Base-by-base conservation (phyloP, 2,329 filamentous ascomycete genomes). In the Colletotrichum tofieldiae region DNA sequence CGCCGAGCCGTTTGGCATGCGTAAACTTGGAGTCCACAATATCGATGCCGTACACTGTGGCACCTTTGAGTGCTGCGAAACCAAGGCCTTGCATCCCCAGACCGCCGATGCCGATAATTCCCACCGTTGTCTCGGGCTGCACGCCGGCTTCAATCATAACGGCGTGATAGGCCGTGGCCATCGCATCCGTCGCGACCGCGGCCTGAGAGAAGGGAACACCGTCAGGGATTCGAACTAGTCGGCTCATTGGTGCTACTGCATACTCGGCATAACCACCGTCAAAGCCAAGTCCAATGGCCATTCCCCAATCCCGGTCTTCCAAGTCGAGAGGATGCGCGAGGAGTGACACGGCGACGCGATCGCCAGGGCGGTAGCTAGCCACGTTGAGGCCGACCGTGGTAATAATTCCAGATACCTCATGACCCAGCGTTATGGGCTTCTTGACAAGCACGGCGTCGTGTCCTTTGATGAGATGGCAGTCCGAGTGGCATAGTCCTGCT, bases 101-200 rank as follows among this genome's bases (percentile, higher is more conserved):
- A 1, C 83, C 83, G 5, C 82, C 83, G 0, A 84, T 79, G 0
- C 83, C 83, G 65, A 82, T 83, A 11, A 84, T 75, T 29, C 81
- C 82, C 16, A 84, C 77, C 1, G 79, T 82, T 66, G 83, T 79
- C 1, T 77, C 61, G 1, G 75, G 65, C 39, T 79, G 77, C 35
- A 82, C 79, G 52, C 81, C 78, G 1, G 77, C 83, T 4, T 80
- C 78, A 1, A 78, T 74, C 7, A 77, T 78, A 43, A 84, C 81
- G 12, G 82, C 83, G 45, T 83, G 81, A 70, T 83, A 84, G 0
- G 81, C 78, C 8, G 83, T 84, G 32, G 77, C 79, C 1, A 84
- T 81, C 0, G 83, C 82, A 73, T 84, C 83, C 8, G 82, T 82
- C 5, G 83, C 79, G 0, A 84, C 79, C 2, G 83, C 83, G 0